These are phyloP conservation scores for Neurospora sp. DNA, from an alignment of 495 filamentous ascomycete species.

Conservation along the genomic window DNA sequence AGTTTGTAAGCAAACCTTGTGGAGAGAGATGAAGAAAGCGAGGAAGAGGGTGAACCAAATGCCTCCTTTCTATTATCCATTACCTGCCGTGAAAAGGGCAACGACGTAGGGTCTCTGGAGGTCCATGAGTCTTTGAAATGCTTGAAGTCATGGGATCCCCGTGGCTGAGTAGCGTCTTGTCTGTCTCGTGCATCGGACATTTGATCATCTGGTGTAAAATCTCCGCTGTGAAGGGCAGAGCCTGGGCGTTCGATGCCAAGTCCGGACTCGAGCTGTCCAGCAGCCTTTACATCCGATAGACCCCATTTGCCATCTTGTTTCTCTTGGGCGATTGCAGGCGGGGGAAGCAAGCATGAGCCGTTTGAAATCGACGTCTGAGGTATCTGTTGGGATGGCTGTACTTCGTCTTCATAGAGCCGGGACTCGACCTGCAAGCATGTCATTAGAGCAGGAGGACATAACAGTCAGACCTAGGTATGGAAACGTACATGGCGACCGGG, in stretches of 20 bases:
- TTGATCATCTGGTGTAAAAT: constrained; percentile 60
- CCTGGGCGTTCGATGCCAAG: constrained; percentile 69
- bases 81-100: constrained; percentile 24
- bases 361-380: constrained; percentile 26
- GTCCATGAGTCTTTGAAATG: constrained; percentile 22
- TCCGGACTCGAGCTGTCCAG: constrained; percentile 25
- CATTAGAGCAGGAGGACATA: neutral
- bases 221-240: constrained; percentile 81
- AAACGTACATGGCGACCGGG: constrained; percentile 52
- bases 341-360: constrained; percentile 26
- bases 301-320: constrained; percentile 14
- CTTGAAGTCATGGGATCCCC: constrained; percentile 1
- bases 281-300: constrained; percentile 16
- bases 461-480: neutral
- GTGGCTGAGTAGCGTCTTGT: neutral
- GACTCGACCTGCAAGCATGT: constrained; percentile 27
- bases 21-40: constrained; percentile 63
- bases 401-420: constrained; percentile 22
- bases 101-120: constrained; percentile 29
- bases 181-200: neutral
- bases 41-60: constrained; percentile 41
- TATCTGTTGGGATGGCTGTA: constrained; percentile 21
- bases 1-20: constrained; percentile 77
- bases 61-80: constrained; percentile 15
- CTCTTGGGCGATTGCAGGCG: constrained; percentile 34